Base-by-base conservation (phyloP, 1,139 yeast genomes). In the Keqinozyma sinolaborantium region DNA sequence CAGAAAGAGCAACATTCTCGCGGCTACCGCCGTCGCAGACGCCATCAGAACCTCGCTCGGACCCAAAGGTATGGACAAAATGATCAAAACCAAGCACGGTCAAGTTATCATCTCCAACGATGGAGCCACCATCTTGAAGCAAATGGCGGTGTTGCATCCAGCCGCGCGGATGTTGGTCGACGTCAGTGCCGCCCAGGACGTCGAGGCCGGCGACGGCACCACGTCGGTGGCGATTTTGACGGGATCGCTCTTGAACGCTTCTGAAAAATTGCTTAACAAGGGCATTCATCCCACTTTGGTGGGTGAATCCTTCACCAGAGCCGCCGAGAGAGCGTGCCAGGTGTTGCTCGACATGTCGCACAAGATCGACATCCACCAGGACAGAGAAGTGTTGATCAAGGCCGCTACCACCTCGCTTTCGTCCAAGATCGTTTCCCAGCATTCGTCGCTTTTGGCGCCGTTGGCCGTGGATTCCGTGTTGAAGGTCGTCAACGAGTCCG, bases 31-130 rank as follows among this genome's bases (percentile, higher is more conserved):
- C 3, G 98, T 94, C 25, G 92, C 97, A 2, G 98, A 94, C 60
- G 98, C 98, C 32, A 88, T 92, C 53, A 77, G 98, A 60, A 92
- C 99, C 3, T 88, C 97, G 8, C 69, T 92, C 38, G 99, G 99
- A 23, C 99, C 99, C 32, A 90, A 88, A 59, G 98, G 99, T 39
- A 92, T 92, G 98, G 99, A 92, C 60, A 94, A 94, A 69, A 92
- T 92, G 98, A 86, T 86, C 64, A 88, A 86, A 61, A 88, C 97
- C 20, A 83, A 90, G 34, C 76, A 76, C 31, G 97, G 97, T 24
- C 92, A 92, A 53, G 85, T 92, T 47, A 84, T 92, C 52, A 90
- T 94, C 46, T 88, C 97, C 41, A 94, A 92, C 58, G 99, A 92
- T 62, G 99, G 99, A 26, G 97, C 95, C 56, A 88, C 97, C 12